Base-by-base conservation (phyloP, 2,329 filamentous ascomycete genomes). In the Aspergillus nomiae region DNA sequence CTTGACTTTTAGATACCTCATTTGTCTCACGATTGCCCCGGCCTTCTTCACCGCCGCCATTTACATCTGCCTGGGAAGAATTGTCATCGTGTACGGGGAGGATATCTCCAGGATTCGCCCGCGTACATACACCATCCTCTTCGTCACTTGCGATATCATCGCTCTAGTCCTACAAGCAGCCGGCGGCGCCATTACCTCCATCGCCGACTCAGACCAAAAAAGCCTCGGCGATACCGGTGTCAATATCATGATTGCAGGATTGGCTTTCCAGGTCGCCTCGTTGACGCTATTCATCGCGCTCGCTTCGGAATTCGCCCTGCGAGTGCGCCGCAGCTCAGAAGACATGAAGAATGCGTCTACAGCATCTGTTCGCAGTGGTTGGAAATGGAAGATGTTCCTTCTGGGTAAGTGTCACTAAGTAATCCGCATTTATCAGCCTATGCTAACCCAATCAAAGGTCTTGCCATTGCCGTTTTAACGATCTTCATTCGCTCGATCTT, bases 221-320 rank as follows among this genome's bases (percentile, higher is more conserved):
- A 36, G 19, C 14, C 36, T 36, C 14, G 8, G 43, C 26, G 67
- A 76, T 1, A 67, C 69, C 0, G 88, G 87, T 24, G 82, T 85
- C 66, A 78, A 89, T 71, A 84, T 90, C 75, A 88, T 88, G 83
- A 81, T 90, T n/a, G 86, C 86, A 3, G 88, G 89, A 24, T 82
- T 90, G 0, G 73, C 81, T 26, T 86, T 84, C 71, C 88, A 90
- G 70, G 87, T 89, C 55, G 75, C 82, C 63, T 87, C 86, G 7
- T 79, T 89, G 46, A 67, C 81, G 43, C 72, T 83, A 61, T 90
- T 90, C 79, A 83, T 85, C 54, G 21, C 70, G 30, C 76, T 85
- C 41, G 80, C 79, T 16, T 36, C 73, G 62, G 84, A 88, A 69
- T 89, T 86, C 70, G 76, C 77, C n/a, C 66, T 80, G 57, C 78